These are phyloP conservation scores for Lasiodiplodia sp. DNA, from an alignment of 2,329 filamentous ascomycete genomes.

Conservation along the genomic window DNA sequence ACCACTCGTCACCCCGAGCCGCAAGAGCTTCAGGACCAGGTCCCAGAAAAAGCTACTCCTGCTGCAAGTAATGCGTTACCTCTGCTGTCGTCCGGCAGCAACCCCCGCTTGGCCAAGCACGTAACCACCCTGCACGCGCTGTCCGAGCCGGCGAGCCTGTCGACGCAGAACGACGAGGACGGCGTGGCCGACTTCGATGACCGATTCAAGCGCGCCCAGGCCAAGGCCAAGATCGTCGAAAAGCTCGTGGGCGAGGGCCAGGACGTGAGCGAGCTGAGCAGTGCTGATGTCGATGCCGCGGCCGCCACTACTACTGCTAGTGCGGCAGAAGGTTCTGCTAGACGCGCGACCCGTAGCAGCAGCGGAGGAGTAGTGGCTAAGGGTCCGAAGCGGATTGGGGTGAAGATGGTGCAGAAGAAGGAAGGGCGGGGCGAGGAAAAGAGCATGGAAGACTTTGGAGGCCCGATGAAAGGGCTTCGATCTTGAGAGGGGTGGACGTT, in stretches of 20 bases:
- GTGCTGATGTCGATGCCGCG: conserved; percentile 4
- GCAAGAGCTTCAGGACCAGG: neutral
- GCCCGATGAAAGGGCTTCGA: neutral
- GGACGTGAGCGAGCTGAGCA: conserved; percentile 2
- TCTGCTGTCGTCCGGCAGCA: conserved; percentile 53
- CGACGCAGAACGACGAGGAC: conserved; percentile 84
- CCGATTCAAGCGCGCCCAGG: conserved; percentile 79
- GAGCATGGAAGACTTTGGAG: conserved; percentile 49
- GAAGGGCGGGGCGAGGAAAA: conserved; percentile 31
- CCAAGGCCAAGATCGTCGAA: conserved; percentile 86
- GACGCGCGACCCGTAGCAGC: neutral
- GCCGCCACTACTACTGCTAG: neutral
- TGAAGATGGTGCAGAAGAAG: conserved; percentile 34
- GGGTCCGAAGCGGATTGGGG: conserved; percentile 32
- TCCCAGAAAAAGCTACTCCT: neutral
- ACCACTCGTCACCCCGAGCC: neutral
- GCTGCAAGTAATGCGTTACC: conserved; percentile 47
- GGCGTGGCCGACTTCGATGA: conserved; percentile 92
- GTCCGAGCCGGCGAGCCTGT: conserved; percentile 78
- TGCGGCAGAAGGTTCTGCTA: neutral
- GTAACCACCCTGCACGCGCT: conserved; percentile 77
- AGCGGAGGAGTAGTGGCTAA: conserved; percentile 20
- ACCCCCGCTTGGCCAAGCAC: conserved; percentile 77
- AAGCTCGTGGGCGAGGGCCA: conserved; percentile 58
- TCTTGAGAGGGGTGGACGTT: neutral